A percentile compares a stretch with the other conserved stretches of the same genome.
These are phyloP conservation scores for Talinum fruticosum DNA, from an alignment of 148 eudicot species.

Conservation along the genomic window DNA sequence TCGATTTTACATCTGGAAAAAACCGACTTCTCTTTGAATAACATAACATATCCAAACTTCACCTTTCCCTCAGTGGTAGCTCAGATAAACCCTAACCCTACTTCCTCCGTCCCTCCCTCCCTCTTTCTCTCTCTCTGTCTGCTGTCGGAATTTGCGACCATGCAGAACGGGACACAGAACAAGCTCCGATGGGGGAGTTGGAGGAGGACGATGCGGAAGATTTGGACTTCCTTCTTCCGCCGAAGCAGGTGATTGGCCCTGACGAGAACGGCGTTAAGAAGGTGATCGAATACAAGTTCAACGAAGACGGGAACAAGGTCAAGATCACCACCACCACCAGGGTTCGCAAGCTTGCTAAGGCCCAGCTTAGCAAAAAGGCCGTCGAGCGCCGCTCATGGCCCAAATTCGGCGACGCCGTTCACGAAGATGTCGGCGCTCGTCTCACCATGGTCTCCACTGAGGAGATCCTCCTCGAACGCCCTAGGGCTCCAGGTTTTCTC, in stretches of 20 bases:
- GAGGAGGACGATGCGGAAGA: slow-evolving; percentile 62
- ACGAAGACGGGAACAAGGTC: slow-evolving; percentile 63
- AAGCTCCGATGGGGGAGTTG: slow-evolving; percentile 61
- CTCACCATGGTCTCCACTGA: slow-evolving; percentile 78
- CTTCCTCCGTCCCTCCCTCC: neutral
- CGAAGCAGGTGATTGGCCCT: slow-evolving; percentile 63
- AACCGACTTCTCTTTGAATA: no score
- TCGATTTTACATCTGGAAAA: no score
- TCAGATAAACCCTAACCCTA: no score
- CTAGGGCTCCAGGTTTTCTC: slow-evolving; percentile 49
- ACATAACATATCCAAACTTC: no score
- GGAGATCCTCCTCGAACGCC: slow-evolving; percentile 64
- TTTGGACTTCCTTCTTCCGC: slow-evolving; percentile 55
- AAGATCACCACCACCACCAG: slow-evolving; percentile 65
- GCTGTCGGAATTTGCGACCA: neutral
- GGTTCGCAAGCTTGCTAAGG: slow-evolving; percentile 60
- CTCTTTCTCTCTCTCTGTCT: neutral
- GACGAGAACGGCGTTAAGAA: slow-evolving; percentile 62
- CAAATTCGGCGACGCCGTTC: slow-evolving; percentile 76
- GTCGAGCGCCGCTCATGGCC: slow-evolving; percentile 68
- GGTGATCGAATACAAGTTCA: slow-evolving; percentile 64
- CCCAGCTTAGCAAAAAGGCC: slow-evolving; percentile 64
- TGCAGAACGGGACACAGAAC: slow-evolving; percentile 12
- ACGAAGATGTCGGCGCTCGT: slow-evolving; percentile 56
- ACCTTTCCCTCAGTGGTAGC: no score